Conservation (phyloP, 2,329 filamentous ascomycete genomes). For the Periglandula ipomoeae region DNA sequence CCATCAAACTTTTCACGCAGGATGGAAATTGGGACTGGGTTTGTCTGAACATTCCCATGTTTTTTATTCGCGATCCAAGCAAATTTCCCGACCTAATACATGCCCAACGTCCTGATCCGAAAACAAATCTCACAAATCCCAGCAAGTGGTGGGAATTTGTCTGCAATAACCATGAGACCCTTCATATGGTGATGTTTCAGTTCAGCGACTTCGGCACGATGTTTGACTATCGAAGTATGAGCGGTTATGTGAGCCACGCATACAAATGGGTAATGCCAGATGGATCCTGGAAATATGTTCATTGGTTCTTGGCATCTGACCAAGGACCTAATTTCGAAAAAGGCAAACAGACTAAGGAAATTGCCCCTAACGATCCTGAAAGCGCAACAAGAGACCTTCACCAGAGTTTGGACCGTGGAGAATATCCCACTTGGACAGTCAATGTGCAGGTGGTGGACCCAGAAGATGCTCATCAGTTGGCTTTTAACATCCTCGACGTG, state of each 20-base stretch:
- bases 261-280: slow-evolving; percentile 59
- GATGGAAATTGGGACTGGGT: slow-evolving; percentile 67
- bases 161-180: slow-evolving; percentile 50
- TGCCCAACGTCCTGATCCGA: slow-evolving; percentile 67
- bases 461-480: slow-evolving; percentile 50
- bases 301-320: slow-evolving; percentile 55
- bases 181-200: slow-evolving; percentile 56
- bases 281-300: slow-evolving; percentile 56
- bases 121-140: slow-evolving; percentile 61
- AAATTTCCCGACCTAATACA: slow-evolving; percentile 72
- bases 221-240: slow-evolving; percentile 56
- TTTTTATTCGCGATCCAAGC: slow-evolving; percentile 65
- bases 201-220: slow-evolving; percentile 60
- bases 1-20: slow-evolving; percentile 50
- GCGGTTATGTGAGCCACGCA: slow-evolving; percentile 59
- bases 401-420: slow-evolving; percentile 50
- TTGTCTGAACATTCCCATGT: slow-evolving; percentile 68
- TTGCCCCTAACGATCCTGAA: slow-evolving; percentile 51
- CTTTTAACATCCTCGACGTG: slow-evolving; percentile 58
- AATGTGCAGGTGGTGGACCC: slow-evolving; percentile 56
- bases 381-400: slow-evolving; percentile 56
- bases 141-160: slow-evolving; percentile 46
- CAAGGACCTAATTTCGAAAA: slow-evolving; percentile 53
- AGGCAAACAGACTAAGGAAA: slow-evolving; percentile 44
- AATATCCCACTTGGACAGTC: slow-evolving; percentile 54